Evolutionary conservation across 1,284 basidiomycete genomes (phyloP).

Genomic region (Retiboletus flavoniger): DNA sequence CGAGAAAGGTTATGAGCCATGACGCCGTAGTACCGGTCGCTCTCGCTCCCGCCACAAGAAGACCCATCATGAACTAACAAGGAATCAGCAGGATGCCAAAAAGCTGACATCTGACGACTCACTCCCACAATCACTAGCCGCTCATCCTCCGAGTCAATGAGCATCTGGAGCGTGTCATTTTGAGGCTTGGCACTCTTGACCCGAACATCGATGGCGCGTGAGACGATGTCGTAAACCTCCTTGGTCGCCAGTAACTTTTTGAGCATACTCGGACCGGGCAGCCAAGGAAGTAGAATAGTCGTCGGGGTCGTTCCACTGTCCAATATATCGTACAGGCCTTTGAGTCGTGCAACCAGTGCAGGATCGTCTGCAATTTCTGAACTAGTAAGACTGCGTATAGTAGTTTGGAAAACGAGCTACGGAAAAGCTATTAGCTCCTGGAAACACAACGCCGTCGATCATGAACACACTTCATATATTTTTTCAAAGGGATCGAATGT

Average conservation of each 20-base stretch:
- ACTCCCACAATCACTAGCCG: conserved; percentile 66
- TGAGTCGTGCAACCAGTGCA: conserved; percentile 55
- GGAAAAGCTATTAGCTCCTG: not conserved
- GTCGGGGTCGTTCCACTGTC: conserved; percentile 69
- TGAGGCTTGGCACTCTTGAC: conserved; percentile 51
- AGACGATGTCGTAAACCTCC: conserved; percentile 67
- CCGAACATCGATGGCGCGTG: conserved; percentile 52
- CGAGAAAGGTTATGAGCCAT: conserved; percentile 69
- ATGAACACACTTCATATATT: conserved; percentile 58
- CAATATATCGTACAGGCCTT: conserved; percentile 60
- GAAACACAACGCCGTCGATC: not conserved
- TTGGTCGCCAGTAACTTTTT: conserved; percentile 68
- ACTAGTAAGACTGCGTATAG: conserved; percentile 62
- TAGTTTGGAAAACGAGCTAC: conserved; percentile 70
- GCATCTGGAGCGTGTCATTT: conserved; percentile 69
- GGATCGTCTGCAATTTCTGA: conserved; percentile 67
- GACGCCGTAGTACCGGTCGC: conserved; percentile 76
- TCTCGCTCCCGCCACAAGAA: conserved; percentile 70
- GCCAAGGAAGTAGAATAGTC: conserved; percentile 68
- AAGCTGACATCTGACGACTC: conserved; percentile 31
- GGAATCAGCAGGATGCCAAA: conserved; percentile 21
- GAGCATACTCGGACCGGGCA: conserved; percentile 68
- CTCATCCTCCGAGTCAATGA: conserved; percentile 66
- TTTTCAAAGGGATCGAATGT: conserved; percentile 67
- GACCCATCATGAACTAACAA: conserved; percentile 71